Evolutionary conservation across 495 filamentous ascomycete genomes (phyloP), one percentile per base, ranked within the genome.

Genomic region (Tetracladium setigerum): DNA sequence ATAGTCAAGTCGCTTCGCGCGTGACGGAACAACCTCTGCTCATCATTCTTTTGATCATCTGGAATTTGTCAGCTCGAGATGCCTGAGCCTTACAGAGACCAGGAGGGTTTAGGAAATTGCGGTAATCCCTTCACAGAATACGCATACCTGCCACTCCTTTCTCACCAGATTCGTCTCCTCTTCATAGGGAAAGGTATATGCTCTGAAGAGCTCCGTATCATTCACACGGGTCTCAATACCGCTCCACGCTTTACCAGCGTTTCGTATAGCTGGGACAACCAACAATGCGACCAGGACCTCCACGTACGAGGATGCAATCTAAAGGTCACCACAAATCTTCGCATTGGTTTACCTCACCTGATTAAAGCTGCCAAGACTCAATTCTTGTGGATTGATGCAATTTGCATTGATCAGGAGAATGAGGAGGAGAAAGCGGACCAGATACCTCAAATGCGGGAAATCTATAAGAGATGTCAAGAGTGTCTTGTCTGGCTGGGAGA

Each of bases 241-340:
- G 44, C 44, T 36, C 44, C 44, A 13, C 22, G 15, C 18, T 47
- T 38, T 15, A 38, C 4, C n/a, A 39, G 18, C 31, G 44, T 40
- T 9, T 47, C 44, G 5, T 47, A 47, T 82, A 46, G 73, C 67
- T 24, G 79, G 80, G 43, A 49, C 24, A 38, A 24, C 27, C 22
- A 49, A 32, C 27, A 5, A 18, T 17, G 37, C 27, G 38, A 49
- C 37, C 46, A 41, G 12, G 30, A 32, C 18, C 24, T 49, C 15
- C 16, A 30, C 14, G 24, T 49, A 4, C 30, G 41, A n/a, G 9
- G 14, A 13, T 41, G 3, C 36, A 41, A 41, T 11, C 19, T 49
- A 30, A 49, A 49, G 41, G 22, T 41, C 24, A 49, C 34, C 38
- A 12, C 17, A 15, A 41, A 49, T 22, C 18, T 49, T 30, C 5